Evolutionary conservation across 2,329 filamentous ascomycete species (phyloP), one percentile per base, ranked within the genome.

Genomic region (Calonectria pseudoturangicola): DNA sequence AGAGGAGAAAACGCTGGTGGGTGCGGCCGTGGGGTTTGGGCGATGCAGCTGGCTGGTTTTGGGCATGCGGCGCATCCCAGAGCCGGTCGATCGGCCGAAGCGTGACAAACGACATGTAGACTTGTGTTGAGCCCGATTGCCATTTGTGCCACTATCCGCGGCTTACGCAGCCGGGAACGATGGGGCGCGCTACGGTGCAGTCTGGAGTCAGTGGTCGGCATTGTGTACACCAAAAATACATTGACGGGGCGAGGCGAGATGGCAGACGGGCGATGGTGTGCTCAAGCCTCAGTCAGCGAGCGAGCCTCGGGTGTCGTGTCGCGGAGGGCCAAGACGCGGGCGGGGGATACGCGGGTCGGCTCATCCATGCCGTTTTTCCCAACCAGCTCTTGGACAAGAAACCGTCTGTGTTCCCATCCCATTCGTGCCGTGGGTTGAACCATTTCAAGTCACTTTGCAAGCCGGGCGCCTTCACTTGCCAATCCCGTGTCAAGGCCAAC

Each of bases 41-140:
- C n/a, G 62, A 71, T 66, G 68, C 68, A 66, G 51, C 30, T 28
- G 30, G 68, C 68, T 50, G 28, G 18, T 66, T 70, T 58, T 36
- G 62, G 62, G 28, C 60, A 64, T 36, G 41, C 62, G 64, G 56
- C 56, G 48, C 64, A 64, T 41, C 45, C 50, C 48, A 54, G 41
- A 60, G 50, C 41, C 66, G 70, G 70, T 72, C 66, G 70, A 70
- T 70, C 70, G 70, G 66, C 70, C 70, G 66, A 66, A 28, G 54
- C 69, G 39, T 63, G 64, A 67, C 64, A 43, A 67, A 39, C 54
- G 66, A 60, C 30, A 41, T 13, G 25, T 45, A 13, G 58, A 47
- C 45, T 47, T 63, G 58, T 47, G 41, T 45, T 45, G 58, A 63
- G 39, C 39, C 27, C 9, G 5, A 47, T 30, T 13, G 36, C 54